phyloP scores from a whole-genome alignment of 1,284 basidiomycete genomes.

The Trichosporon inkin region DNA sequence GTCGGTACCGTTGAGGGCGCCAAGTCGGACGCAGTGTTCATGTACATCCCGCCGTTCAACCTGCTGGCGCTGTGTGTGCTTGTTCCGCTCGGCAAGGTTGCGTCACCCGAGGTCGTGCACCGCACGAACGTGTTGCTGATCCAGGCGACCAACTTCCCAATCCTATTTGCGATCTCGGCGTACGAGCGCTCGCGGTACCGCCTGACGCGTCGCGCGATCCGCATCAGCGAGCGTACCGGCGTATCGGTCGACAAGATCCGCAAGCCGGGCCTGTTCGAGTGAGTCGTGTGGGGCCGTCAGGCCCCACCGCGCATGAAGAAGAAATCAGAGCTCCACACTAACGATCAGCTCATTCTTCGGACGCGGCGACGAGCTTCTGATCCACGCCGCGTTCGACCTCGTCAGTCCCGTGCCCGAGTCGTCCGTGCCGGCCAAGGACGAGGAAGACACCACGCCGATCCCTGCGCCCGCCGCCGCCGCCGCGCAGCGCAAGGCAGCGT shows the following conservation, averaged over 20 bases:
- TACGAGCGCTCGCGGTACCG: conserved; percentile 63
- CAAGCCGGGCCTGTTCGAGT: conserved; percentile 35
- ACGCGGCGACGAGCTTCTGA: conserved; percentile 38
- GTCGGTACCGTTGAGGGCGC: conserved; percentile 85
- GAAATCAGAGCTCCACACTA: background rate
- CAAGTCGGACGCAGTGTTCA: conserved; percentile 83
- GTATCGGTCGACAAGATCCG: conserved; percentile 18
- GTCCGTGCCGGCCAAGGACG: conserved; percentile 1
- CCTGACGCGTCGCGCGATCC: conserved; percentile 24
- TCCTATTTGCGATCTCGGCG: conserved; percentile 67
- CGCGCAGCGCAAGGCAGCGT: background rate
- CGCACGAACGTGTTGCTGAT: conserved; percentile 76
- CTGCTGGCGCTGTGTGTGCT: conserved; percentile 64
- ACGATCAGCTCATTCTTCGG: conserved; percentile 36
- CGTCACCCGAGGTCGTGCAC: conserved; percentile 70
- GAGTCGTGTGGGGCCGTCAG: conserved; percentile 12
- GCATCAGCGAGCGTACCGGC: conserved; percentile 23
- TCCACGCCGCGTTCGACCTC: conserved; percentile 46
- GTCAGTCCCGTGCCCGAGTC: conserved; percentile 24
- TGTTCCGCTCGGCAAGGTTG: conserved; percentile 67
- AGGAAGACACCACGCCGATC: background rate
- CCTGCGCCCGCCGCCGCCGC: conserved; percentile 15
- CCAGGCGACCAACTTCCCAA: conserved; percentile 73
- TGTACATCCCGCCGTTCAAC: conserved; percentile 70
- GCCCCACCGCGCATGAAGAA: too few relatives aligned